Base-by-base conservation (phyloP, 1,139 yeast genomes). In the Hanseniaspora uvarum region DNA sequence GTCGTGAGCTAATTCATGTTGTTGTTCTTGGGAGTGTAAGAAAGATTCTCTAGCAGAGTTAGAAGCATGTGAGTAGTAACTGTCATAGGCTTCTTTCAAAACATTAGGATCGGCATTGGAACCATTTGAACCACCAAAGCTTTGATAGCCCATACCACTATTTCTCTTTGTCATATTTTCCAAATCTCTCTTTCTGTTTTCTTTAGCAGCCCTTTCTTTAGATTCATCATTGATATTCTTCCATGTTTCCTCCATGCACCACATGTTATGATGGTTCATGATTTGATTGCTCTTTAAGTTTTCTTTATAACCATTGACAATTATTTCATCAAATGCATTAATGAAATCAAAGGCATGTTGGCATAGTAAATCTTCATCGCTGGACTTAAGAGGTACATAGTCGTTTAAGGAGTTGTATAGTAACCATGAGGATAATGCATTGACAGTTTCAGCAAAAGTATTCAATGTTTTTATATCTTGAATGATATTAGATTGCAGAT, bases 191-290 rank as follows among this genome's bases (percentile, higher is more conserved):
- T 89, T 92, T 70, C 97, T 83, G 70, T 92, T 96, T 70, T 92
- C 98, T 52, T 88, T 83, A 45, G 98, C 98, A 70, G 92, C 98
- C 65, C 87, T 75, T 71, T 92, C 98, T 72, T 92, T 94, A 72
- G 92, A 92, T 67, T 94, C 81, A 70, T 92, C 97, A 63, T 94
- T 92, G 66, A 92, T 89, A 68, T 94, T 97, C 73, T 92, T 97
- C 64, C 94, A 89, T 74, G 87, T 89, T 71, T 94, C 99, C 70
- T 94, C 98, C 66, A 92, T 97, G 40, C 95, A 85, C 70, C 94
- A 97, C 98, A 94, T 92, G 67, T 88, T 94, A 70, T 94, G 75
- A 71, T 86, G 92, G 16, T 94, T 86, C 68, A 80, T 81, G 59
- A 94, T 87, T 72, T 92, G 98, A 55, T 81, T 70, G 60, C 85